Base-by-base conservation (phyloP, 139 green algal species). In the Limnomonas spitsbergensis region DNA sequence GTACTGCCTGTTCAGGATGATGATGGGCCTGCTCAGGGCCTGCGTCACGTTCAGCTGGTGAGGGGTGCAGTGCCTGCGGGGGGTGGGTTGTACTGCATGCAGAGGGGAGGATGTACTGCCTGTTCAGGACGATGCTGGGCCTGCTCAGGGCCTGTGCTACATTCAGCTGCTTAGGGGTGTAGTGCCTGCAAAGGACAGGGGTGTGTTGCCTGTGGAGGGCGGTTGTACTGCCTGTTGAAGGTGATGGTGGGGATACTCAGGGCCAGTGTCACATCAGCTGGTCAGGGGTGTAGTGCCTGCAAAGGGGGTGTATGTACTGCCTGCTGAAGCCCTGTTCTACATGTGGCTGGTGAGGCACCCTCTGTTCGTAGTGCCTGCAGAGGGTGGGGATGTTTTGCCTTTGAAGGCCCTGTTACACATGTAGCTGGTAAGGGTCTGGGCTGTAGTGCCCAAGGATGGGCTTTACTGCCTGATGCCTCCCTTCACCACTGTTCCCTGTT, bases 241-340 rank as follows among this genome's bases (percentile, higher is more conserved):
- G 87, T 80, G 24, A 42, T 89, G 73, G 38, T 78, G 1, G 88
- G 80, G 3, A 84, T 95, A 47, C 80, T 95, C 80, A 70, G 84
- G 9, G 83, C 81, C 29, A 82, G 75, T 47, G 53, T 78, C 27
- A 35, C 47, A 1, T 84, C 66, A 47, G 76, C 40, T 88, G 85
- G 78, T 90, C 29, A 38, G 69, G 0, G 35, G 53, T n/a, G 53
- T 68, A 3, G 20, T n/a, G n/a, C n/a, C n/a, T n/a, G n/a, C n/a
- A n/a, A n/a, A n/a, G n/a, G n/a, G n/a, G n/a, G n/a, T n/a, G n/a
- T n/a, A n/a, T n/a, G n/a, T n/a, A n/a, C n/a, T n/a, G n/a, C n/a
- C n/a, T n/a, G n/a, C n/a, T n/a, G n/a, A n/a, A n/a, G n/a, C n/a
- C n/a, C n/a, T n/a, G n/a, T n/a, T n/a, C n/a, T n/a, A n/a, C n/a